Evolutionary conservation across 78 protist genomes (phyloP).

Genomic region (Dictyostelium firmibasis): DNA sequence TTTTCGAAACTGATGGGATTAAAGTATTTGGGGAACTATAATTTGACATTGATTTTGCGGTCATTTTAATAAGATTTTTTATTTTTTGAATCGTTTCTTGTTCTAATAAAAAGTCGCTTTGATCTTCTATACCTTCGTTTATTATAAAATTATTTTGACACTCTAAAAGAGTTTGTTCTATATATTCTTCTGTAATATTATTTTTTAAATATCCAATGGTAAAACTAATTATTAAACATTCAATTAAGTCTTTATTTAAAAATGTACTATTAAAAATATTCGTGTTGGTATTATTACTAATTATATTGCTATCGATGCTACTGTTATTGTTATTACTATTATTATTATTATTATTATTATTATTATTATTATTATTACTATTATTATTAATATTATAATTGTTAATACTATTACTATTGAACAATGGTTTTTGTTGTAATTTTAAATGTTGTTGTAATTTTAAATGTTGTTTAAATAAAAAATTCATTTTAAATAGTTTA

Average conservation of each 20-base stretch:
- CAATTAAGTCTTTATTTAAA: neutral
- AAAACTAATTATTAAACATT: neutral
- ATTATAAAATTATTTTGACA: neutral
- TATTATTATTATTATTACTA: neutral
- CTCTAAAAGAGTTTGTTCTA: neutral
- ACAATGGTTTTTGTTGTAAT: neutral
- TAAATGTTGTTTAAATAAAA: neutral
- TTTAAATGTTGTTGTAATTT: neutral
- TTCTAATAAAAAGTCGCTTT: neutral
- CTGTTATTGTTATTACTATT: neutral
- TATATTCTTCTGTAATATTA: neutral
- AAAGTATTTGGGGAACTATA: conserved; percentile 26
- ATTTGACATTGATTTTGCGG: conserved; percentile 8
- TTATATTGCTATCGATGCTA: neutral
- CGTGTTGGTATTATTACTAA: neutral
- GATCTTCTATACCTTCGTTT: neutral
- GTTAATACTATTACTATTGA: neutral
- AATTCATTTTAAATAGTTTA: neutral
- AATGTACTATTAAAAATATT: neutral
- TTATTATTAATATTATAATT: neutral
- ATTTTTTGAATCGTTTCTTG: conserved; percentile 1
- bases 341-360: neutral
- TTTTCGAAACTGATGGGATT: conserved; percentile 30
- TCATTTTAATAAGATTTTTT: neutral
- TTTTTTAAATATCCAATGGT: neutral